Base-by-base conservation (phyloP, 257 asterid species). In the Henckelia pumila region DNA sequence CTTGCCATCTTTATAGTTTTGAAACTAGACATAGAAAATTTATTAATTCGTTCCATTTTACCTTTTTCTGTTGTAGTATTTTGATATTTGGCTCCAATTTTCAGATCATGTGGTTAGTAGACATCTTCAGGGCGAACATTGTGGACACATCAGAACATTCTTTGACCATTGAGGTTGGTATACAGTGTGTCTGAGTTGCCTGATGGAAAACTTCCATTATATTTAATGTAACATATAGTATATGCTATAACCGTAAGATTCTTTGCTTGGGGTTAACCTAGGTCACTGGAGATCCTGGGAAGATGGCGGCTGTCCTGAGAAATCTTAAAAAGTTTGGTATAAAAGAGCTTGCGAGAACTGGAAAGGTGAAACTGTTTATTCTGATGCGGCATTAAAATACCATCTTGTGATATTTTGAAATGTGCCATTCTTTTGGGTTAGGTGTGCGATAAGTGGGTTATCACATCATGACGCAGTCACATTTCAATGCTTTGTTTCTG, bases 261-360 rank as follows among this genome's bases (percentile, higher is more conserved):
- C 25, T 62, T 26, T 62, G 68, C 67, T 69, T 70, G 58, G 63
- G 73, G 49, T 59, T 74, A 76, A 59, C 69, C 62, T 77, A 89
- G 97, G 92, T 89, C 72, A 89, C 97, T 80, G 97, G 97, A 82
- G 97, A 89, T 77, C 97, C 97, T 52, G 97, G 97, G 64, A 89
- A 89, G 80, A 85, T 77, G 89, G 93, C 75, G 73, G 94, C 97
- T 10, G 83, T 89, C 44, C 68, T 85, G 76, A 86, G 93, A 75
- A 87, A 89, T 84, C 74, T 89, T 72, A 78, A 73, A 68, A 87
- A 85, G 88, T 89, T 85, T 80, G 97, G 97, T 56, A 82, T 89
- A 55, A 86, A 77, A 72, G 94, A 89, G 79, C 82, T 89, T 52
- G 93, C 94, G 61, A 84, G 97, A 84, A 87, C 97, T 63, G 97